Percentiles rank a stretch among this genome's conserved stretches.
Evolutionary conservation across 352 stramenopile genomes (phyloP).

Genomic region (Phytopythium sindhum): DNA sequence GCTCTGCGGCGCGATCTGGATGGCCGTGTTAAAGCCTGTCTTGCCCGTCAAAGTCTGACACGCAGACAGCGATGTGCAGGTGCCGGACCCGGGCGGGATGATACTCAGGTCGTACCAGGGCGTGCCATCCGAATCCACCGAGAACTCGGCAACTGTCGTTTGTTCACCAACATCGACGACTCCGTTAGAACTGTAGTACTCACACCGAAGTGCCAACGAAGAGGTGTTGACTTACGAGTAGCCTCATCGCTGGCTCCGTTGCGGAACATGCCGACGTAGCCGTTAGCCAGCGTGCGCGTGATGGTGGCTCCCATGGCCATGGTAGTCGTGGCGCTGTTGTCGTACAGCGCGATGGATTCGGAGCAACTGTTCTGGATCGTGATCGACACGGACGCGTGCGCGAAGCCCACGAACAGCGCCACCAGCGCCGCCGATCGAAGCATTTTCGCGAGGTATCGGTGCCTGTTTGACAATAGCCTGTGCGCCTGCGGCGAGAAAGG

Average conservation of each 20-base stretch:
- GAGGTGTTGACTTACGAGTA: conserved; percentile 18
- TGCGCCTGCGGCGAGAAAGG: not conserved
- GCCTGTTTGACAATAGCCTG: not conserved
- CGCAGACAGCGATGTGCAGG: conserved; percentile 36
- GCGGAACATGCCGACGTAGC: conserved; percentile 57
- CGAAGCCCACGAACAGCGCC: not conserved
- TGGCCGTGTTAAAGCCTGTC: conserved; percentile 56
- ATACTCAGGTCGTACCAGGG: conserved; percentile 63
- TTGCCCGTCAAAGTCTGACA: conserved; percentile 49
- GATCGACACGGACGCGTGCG: conserved; percentile 7
- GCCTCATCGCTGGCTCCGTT: conserved; percentile 36
- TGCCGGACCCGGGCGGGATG: conserved; percentile 38
- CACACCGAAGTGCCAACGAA: not conserved
- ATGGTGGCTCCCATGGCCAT: conserved; percentile 34
- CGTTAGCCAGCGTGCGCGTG: conserved; percentile 31
- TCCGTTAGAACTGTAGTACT: not conserved
- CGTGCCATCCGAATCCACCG: conserved; percentile 30
- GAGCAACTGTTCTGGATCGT: conserved; percentile 42
- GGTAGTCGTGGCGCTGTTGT: conserved; percentile 44
- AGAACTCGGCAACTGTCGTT: conserved; percentile 42
- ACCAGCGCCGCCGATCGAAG: not conserved
- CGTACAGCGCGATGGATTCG: conserved; percentile 45
- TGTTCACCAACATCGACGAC: conserved; percentile 20
- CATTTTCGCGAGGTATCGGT: not conserved
- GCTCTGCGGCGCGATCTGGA: conserved; percentile 46